Percentiles rank a stretch among this genome's conserved stretches.
Evolutionary conservation across 805 yeast genomes (phyloP).

Genomic region (Maudiozyma bulderi): DNA sequence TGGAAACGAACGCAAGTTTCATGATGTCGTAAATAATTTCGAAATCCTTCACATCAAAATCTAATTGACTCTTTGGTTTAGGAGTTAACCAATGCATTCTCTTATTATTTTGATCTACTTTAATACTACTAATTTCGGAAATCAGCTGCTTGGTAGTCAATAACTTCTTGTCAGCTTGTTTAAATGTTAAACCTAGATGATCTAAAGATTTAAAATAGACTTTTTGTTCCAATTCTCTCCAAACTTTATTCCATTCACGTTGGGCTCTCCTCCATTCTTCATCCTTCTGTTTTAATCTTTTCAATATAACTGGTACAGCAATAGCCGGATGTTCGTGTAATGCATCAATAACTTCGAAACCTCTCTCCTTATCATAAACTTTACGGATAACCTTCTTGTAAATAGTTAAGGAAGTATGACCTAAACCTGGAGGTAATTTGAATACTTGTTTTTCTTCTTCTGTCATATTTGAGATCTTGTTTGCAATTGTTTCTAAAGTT

Average conservation of each 20-base stretch:
- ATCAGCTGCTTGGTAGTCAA: slow-evolving; percentile 83
- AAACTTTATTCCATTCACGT: slow-evolving; percentile 96
- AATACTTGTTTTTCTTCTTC: slow-evolving; percentile 79
- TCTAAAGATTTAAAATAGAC: slow-evolving; percentile 89
- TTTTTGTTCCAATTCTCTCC: slow-evolving; percentile 97
- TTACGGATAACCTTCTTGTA: slow-evolving; percentile 90
- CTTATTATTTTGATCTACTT: slow-evolving; percentile 83
- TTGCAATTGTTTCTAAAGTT: slow-evolving; percentile 89
- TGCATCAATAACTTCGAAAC: slow-evolving; percentile 93
- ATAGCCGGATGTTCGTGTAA: slow-evolving; percentile 90
- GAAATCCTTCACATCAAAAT: slow-evolving; percentile 53
- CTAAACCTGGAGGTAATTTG: slow-evolving; percentile 86
- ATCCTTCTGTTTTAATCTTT: slow-evolving; percentile 91
- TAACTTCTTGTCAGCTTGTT: slow-evolving; percentile 90
- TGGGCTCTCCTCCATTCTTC: slow-evolving; percentile 98
- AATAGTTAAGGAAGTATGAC: slow-evolving; percentile 82
- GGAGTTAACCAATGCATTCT: slow-evolving; percentile 80
- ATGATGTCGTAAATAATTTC: slow-evolving; percentile 67
- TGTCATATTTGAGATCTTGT: slow-evolving; percentile 86
- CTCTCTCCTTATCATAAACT: slow-evolving; percentile 87
- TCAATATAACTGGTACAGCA: slow-evolving; percentile 88
- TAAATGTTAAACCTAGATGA: slow-evolving; percentile 90
- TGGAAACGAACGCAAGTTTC: slow-evolving; percentile 54
- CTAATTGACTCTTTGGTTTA: slow-evolving; percentile 66
- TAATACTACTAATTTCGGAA: slow-evolving; percentile 84